Percentiles rank a stretch among this genome's conserved stretches.
These are phyloP conservation scores for Olyra latifolia DNA, from an alignment of 176 grass and related monocot species.

Conservation along the genomic window DNA sequence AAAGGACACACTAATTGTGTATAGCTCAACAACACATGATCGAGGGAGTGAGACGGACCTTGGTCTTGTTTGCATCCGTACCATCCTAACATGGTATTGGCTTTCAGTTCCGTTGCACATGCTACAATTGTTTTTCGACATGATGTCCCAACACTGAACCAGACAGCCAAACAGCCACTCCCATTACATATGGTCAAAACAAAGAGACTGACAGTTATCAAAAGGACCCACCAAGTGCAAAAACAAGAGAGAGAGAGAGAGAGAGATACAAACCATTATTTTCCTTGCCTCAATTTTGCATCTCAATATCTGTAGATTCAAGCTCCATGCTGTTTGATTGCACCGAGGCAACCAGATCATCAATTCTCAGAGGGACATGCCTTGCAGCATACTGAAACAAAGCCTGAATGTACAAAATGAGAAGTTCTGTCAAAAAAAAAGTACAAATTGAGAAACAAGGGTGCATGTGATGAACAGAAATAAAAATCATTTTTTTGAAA, in stretches of 20 bases:
- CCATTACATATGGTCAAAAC: not conserved
- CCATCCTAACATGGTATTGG: not conserved
- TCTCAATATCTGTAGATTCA: constrained; percentile 73
- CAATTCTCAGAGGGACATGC: constrained; percentile 71
- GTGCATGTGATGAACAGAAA: not conserved
- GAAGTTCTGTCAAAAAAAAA: too few species aligned
- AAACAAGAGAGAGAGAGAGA: not conserved
- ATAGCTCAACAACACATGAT: not conserved
- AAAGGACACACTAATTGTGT: not conserved
- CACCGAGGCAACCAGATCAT: constrained; percentile 70
- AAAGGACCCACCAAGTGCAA: not conserved
- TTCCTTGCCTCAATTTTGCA: constrained; percentile 52
- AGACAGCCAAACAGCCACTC: not conserved
- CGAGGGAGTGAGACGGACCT: not conserved
- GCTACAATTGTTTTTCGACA: not conserved
- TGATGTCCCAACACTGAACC: not conserved
- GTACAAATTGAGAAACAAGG: too few species aligned
- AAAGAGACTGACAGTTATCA: not conserved
- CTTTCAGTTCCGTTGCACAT: not conserved
- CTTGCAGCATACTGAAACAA: constrained; percentile 95
- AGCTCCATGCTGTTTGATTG: constrained; percentile 52
- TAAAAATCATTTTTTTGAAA: constrained; percentile 3
- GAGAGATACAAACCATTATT: not conserved
- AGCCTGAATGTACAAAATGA: constrained; percentile 46
- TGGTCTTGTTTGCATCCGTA: constrained; percentile 7